Evolutionary conservation across 1,284 basidiomycete species (phyloP).

Genomic region (Puccinia coronata): DNA sequence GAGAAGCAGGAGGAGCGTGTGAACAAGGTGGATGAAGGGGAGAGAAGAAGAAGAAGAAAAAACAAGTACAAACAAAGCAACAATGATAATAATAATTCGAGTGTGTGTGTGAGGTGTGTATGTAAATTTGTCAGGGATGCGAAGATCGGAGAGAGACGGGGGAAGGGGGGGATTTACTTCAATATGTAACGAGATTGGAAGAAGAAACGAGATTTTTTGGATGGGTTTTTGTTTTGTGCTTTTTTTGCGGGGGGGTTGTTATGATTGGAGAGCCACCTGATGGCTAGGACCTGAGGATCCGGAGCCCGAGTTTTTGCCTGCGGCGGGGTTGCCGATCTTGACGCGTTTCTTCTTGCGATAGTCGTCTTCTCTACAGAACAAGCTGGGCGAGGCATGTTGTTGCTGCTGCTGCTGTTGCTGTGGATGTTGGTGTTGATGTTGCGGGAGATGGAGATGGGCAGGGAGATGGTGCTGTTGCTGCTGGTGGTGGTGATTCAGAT

Average conservation of each 20-base stretch:
- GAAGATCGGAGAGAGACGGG: too few relatives aligned
- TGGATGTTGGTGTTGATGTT: too few relatives aligned
- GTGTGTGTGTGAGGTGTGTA: too few relatives aligned
- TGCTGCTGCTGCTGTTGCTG: conserved; percentile 8
- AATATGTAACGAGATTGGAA: not conserved
- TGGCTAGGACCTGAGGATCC: conserved; percentile 5
- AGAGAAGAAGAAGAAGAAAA: not conserved
- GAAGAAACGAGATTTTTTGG: too few relatives aligned
- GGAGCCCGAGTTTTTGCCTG: conserved; percentile 8
- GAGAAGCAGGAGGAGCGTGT: too few relatives aligned
- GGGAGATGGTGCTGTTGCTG: too few relatives aligned
- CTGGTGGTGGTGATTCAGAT: not conserved
- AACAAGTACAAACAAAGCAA: not conserved
- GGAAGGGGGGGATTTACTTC: not conserved
- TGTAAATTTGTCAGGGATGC: too few relatives aligned
- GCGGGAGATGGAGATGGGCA: conserved; percentile 4
- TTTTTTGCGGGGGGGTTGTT: too few relatives aligned
- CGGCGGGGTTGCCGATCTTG: not conserved
- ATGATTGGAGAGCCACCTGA: conserved; percentile 34
- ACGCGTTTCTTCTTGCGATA: conserved; percentile 45
- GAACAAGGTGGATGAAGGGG: not conserved
- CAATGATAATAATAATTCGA: conserved; percentile 23
- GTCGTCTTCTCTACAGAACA: conserved; percentile 34
- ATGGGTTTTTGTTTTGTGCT: too few relatives aligned
- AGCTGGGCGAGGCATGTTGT: not conserved